phyloP scores from a whole-genome alignment of 768 basidiomycete genomes.

The Suillus ampliporus region DNA sequence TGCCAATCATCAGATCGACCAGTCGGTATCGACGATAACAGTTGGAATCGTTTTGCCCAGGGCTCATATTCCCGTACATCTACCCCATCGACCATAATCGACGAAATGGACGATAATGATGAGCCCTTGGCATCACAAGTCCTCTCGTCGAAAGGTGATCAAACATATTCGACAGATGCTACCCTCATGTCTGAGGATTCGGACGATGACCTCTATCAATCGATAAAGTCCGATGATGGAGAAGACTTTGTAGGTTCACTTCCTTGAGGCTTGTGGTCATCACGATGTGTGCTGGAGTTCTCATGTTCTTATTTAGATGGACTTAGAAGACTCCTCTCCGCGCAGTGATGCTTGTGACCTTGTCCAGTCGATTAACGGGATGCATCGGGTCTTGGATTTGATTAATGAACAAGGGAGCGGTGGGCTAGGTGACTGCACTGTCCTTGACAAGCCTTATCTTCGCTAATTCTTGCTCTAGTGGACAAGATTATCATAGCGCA shows the following conservation, averaged over 20 bases:
- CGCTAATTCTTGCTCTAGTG: slow-evolving; percentile 38
- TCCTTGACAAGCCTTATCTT: background rate
- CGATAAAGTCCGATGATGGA: background rate
- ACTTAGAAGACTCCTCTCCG: slow-evolving; percentile 14
- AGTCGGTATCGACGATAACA: background rate
- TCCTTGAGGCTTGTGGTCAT: background rate
- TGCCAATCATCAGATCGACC: slow-evolving; percentile 5
- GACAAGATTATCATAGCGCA: slow-evolving; percentile 69
- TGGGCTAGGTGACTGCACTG: slow-evolving; percentile 50
- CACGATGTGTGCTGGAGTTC: slow-evolving; percentile 6
- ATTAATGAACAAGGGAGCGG: slow-evolving; percentile 56
- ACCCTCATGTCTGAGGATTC: background rate
- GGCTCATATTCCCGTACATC: slow-evolving; percentile 6
- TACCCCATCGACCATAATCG: background rate
- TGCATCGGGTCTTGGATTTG: slow-evolving; percentile 60
- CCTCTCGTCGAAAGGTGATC: background rate
- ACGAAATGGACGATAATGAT: slow-evolving; percentile 9
- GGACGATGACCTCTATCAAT: slow-evolving; percentile 4
- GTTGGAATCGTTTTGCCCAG: slow-evolving; percentile 2
- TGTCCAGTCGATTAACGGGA: slow-evolving; percentile 43
- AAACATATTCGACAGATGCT: background rate
- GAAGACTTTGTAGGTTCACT: slow-evolving; percentile 1
- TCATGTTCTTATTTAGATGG: slow-evolving; percentile 23
- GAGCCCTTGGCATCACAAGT: slow-evolving; percentile 6
- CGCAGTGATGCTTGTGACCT: slow-evolving; percentile 28